Percentiles rank a stretch among this genome's conserved stretches.
phyloP scores from a whole-genome alignment of 2,329 filamentous ascomycete species.

The Chaetothyriales sp. region DNA sequence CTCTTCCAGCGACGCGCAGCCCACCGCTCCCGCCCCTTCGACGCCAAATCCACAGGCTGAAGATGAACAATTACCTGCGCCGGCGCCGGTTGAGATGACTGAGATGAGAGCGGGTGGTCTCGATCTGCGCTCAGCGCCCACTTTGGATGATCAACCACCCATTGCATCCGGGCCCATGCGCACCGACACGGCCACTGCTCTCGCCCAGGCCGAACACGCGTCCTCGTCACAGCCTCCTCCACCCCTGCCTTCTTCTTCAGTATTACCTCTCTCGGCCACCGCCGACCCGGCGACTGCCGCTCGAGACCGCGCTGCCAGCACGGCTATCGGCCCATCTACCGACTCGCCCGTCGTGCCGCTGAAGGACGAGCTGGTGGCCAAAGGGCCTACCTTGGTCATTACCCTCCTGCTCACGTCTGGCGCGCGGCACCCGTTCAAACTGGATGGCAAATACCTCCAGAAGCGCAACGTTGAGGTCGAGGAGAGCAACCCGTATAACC shows the following conservation, averaged over 20 bases:
- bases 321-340: constrained; percentile 17
- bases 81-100: constrained; percentile 15
- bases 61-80: constrained; percentile 6
- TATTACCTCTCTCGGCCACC: constrained; percentile 1
- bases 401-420: constrained; percentile 71
- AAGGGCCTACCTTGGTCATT: constrained; percentile 37
- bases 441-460: constrained; percentile 70
- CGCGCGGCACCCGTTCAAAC: constrained; percentile 73
- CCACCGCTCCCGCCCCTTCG: constrained; percentile 12
- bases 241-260: constrained; percentile 7
- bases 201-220: constrained; percentile 10
- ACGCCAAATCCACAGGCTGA: constrained; percentile 4
- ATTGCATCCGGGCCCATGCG: constrained; percentile 7
- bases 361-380: constrained; percentile 27
- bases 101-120: not conserved
- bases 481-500: constrained; percentile 66
- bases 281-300: constrained; percentile 5
- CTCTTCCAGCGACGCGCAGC: constrained; percentile 1
- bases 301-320: constrained; percentile 8
- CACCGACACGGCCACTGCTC: constrained; percentile 15
- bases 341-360: constrained; percentile 12
- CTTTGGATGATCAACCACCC: constrained; percentile 1
- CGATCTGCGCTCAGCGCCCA: constrained; percentile 1
- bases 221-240: not conserved
- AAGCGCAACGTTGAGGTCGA: constrained; percentile 68